A percentile compares a stretch with the other conserved stretches of the same genome.
Evolutionary conservation across 495 filamentous ascomycete species (phyloP).

Genomic region (Aspergillus cristatus): DNA sequence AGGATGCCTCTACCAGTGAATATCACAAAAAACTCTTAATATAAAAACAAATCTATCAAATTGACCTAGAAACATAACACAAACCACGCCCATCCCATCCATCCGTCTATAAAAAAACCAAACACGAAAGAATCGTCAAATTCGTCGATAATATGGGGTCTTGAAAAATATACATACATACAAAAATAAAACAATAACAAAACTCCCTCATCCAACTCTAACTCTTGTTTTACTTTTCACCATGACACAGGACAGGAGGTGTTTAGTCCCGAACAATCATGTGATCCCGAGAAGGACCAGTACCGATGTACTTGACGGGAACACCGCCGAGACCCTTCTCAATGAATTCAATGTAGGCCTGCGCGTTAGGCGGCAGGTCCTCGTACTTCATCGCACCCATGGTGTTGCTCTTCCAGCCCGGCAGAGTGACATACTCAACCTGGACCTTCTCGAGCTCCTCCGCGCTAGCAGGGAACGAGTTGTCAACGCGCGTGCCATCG

Average conservation of each 20-base stretch:
- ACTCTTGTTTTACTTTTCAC: not conserved
- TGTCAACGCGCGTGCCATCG: conserved; percentile 41
- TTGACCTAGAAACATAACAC: too few species aligned
- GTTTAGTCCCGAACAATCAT: conserved; percentile 49
- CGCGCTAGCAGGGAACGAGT: conserved; percentile 61
- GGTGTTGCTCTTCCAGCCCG: conserved; percentile 69
- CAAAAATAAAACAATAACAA: not conserved
- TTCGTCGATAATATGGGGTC: not conserved
- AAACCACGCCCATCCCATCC: too few species aligned
- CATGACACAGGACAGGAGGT: not conserved
- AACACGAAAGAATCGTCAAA: conserved; percentile 1
- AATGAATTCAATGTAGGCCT: conserved; percentile 66
- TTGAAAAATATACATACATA: not conserved
- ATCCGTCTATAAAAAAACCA: too few species aligned
- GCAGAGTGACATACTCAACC: conserved; percentile 63
- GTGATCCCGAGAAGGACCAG: conserved; percentile 62
- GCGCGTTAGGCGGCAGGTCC: conserved; percentile 66
- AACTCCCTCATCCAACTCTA: not conserved
- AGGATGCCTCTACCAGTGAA: too few species aligned
- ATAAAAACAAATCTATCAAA: too few species aligned
- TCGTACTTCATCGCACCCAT: conserved; percentile 51
- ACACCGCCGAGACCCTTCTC: conserved; percentile 64
- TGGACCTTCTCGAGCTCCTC: conserved; percentile 46
- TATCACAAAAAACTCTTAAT: too few species aligned
- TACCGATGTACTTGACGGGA: conserved; percentile 67